phyloP scores from a whole-genome alignment of 164 flowering plant genomes.

The Magnolia kwangsiensis region DNA sequence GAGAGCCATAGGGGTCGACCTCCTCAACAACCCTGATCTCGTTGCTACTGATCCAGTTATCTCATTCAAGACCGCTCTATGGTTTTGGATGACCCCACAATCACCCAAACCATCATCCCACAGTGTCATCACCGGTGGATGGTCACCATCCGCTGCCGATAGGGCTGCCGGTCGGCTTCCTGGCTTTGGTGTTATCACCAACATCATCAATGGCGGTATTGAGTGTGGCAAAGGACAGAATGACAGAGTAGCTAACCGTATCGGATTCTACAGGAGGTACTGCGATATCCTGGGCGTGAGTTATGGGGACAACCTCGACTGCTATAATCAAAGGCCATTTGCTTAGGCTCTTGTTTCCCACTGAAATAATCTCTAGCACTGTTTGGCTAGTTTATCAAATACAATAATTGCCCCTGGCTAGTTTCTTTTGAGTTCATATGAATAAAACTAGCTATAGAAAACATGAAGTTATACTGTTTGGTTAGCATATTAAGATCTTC shows the following conservation, averaged over 20 bases:
- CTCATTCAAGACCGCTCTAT: slow-evolving; percentile 22
- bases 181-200: slow-evolving; percentile 35
- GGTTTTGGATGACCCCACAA: slow-evolving; percentile 30
- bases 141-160: background rate
- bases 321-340: slow-evolving; percentile 17
- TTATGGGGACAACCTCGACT: slow-evolving; percentile 39
- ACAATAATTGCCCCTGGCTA: too few relatives aligned
- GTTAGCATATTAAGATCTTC: too few relatives aligned
- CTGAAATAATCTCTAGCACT: too few relatives aligned
- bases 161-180: background rate
- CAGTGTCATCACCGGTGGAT: background rate
- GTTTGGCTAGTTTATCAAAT: too few relatives aligned
- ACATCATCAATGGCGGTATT: slow-evolving; percentile 25
- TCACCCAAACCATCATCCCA: slow-evolving; percentile 21
- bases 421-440: too few relatives aligned
- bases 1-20: slow-evolving; percentile 11
- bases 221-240: slow-evolving; percentile 22
- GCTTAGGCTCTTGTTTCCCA: background rate
- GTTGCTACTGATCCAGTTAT: slow-evolving; percentile 12
- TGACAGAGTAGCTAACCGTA: slow-evolving; percentile 21
- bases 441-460: too few relatives aligned
- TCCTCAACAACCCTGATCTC: slow-evolving; percentile 19
- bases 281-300: slow-evolving; percentile 41
- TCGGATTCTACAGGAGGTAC: slow-evolving; percentile 34
- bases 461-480: too few relatives aligned